Evolutionary conservation across 805 yeast species (phyloP), one percentile per base, ranked within the genome.

Genomic region (Yarrowia hollandica): DNA sequence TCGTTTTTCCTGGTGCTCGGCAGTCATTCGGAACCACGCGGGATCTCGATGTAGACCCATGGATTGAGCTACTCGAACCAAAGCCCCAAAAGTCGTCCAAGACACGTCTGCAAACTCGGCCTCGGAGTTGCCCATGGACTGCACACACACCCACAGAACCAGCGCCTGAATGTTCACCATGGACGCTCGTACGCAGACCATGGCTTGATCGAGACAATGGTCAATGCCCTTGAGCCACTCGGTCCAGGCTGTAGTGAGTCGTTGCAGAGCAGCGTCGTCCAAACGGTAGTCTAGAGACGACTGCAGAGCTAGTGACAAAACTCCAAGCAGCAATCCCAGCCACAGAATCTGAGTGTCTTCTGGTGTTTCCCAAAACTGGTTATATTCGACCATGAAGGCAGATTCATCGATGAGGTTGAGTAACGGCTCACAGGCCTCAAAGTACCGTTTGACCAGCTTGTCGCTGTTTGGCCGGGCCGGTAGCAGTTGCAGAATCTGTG

Each of bases 31-130:
- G 61, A 70, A 70, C 70, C 71, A 69, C 25, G 65, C 65, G 7
- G 73, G 71, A 50, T 70, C 73, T 18, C 73, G 63, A 56, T 70
- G 73, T n/a, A 70, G 61, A 9, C 73, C 73, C 73, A 70, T 70
- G 6, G 68, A 64, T 60, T 69, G 73, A 3, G 70, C 68, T 8
- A 67, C 65, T 9, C 72, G 65, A 4, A 67, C 62, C 8, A 70
- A 38, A 25, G 66, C 48, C 3, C 72, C 72, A 46, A 67, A 61
- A 2, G 69, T 60, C 6, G 67, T 63, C 70, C 70, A 70, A 8
- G 67, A 60, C 33, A 60, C 61, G 28, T 68, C 68, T 19, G 62
- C 54, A 64, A 66, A 64, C 16, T 65, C 66, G 19, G 62, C 60
- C 18, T 38, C 31, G 8, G 60, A 37, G 10, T 60, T 18, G 9